Conservation (phyloP, 345 rosid species). For the Viola odorata region DNA sequence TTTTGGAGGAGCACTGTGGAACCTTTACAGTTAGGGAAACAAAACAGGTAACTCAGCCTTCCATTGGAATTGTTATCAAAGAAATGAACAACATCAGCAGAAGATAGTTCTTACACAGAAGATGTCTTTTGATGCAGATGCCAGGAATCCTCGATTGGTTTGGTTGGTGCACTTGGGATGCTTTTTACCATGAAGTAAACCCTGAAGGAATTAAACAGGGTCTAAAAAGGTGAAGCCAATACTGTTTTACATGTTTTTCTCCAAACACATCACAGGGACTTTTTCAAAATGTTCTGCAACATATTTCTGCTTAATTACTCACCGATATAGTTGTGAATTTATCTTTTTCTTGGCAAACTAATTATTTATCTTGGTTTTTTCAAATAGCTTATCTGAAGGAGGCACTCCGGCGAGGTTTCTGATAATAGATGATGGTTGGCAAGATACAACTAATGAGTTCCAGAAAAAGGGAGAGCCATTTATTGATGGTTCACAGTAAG, state of each 20-base stretch:
- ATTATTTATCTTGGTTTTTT: background rate
- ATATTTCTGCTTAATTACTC: too few relatives aligned
- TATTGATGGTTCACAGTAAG: slow-evolving; percentile 51
- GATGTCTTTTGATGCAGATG: slow-evolving; percentile 32
- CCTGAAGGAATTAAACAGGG: slow-evolving; percentile 54
- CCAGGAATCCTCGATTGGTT: slow-evolving; percentile 54
- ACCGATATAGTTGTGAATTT: too few relatives aligned
- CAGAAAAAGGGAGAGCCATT: slow-evolving; percentile 46
- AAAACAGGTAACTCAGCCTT: slow-evolving; percentile 35
- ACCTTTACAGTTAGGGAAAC: slow-evolving; percentile 42
- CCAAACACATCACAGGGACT: background rate
- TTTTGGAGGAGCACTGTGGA: slow-evolving; percentile 37
- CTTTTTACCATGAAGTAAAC: slow-evolving; percentile 47
- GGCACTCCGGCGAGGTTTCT: slow-evolving; percentile 52
- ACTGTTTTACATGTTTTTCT: background rate
- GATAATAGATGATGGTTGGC: slow-evolving; percentile 66
- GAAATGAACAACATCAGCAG: too few relatives aligned
- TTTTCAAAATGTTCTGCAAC: background rate
- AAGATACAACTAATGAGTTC: slow-evolving; percentile 46
- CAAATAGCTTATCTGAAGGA: slow-evolving; percentile 44
- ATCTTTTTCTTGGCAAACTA: background rate
- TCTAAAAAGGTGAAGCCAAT: slow-evolving; percentile 32
- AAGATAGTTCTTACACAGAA: too few relatives aligned
- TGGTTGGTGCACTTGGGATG: slow-evolving; percentile 70
- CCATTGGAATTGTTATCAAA: background rate